Conservation (phyloP, 768 basidiomycete species). For the Amanita thiersii region DNA sequence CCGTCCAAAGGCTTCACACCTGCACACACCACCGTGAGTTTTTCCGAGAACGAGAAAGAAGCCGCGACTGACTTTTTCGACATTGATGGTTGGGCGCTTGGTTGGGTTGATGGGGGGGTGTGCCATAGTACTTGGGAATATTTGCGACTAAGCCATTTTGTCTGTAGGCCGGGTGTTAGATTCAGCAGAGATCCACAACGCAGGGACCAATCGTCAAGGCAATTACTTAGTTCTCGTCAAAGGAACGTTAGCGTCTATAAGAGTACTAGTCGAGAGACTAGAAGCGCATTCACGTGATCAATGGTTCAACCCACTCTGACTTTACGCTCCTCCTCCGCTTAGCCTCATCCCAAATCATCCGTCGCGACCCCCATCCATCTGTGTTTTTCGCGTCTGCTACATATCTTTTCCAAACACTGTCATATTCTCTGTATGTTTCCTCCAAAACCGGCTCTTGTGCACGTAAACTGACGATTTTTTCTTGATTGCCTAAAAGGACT, state of each 20-base stretch:
- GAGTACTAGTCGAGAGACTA: constrained; percentile 1
- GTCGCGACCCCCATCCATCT: constrained; percentile 2
- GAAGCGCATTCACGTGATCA: constrained; percentile 5
- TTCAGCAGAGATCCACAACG: too few relatives aligned
- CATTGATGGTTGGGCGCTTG: too few relatives aligned
- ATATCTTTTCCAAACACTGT: not conserved
- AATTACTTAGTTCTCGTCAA: too few relatives aligned
- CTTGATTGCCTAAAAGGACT: constrained; percentile 1
- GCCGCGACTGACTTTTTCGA: not conserved
- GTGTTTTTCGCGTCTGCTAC: not conserved
- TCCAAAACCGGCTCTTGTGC: not conserved
- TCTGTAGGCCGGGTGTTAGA: constrained; percentile 8
- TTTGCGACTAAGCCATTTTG: constrained; percentile 30
- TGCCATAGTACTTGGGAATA: constrained; percentile 32
- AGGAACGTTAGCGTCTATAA: not conserved
- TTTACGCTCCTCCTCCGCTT: not conserved
- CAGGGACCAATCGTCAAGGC: too few relatives aligned
- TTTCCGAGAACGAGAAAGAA: not conserved
- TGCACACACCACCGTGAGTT: constrained; percentile 37
- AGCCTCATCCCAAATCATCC: not conserved
- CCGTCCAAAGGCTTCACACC: constrained; percentile 35
- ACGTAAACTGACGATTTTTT: not conserved
- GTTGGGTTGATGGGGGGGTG: too few relatives aligned
- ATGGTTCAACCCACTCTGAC: constrained; percentile 3
- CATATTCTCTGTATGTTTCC: not conserved